Percentiles rank a stretch among this genome's conserved stretches.
phyloP scores from a whole-genome alignment of 2,329 filamentous ascomycete genomes.

The Phialophora tarda region DNA sequence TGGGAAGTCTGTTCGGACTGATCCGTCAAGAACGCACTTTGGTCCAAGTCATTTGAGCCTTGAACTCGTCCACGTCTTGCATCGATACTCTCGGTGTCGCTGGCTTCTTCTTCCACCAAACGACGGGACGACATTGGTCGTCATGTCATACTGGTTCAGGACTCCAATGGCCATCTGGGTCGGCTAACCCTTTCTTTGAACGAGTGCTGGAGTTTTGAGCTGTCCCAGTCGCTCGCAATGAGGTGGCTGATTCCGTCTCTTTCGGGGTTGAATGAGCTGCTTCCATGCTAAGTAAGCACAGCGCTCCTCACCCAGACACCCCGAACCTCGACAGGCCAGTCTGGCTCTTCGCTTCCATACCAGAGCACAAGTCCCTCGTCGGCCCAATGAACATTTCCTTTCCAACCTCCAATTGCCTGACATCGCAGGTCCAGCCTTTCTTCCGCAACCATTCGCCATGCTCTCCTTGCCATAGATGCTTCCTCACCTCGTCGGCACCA shows the following conservation, averaged over 20 bases:
- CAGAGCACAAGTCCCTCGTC: constrained; percentile 23
- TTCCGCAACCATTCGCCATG: constrained; percentile 32
- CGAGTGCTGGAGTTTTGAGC: too few relatives aligned
- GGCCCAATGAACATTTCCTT: constrained; percentile 33
- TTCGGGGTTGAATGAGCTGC: not conserved
- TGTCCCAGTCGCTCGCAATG: too few relatives aligned
- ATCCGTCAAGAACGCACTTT: too few relatives aligned
- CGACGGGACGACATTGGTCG: not conserved
- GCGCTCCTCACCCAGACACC: not conserved
- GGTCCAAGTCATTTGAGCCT: too few relatives aligned
- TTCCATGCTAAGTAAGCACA: not conserved
- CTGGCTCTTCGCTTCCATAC: constrained; percentile 31
- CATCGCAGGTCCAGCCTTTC: constrained; percentile 38
- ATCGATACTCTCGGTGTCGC: not conserved
- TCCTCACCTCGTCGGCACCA: constrained; percentile 45
- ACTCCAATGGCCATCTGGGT: not conserved
- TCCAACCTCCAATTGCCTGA: constrained; percentile 35
- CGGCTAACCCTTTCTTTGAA: too few relatives aligned
- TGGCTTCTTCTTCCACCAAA: not conserved
- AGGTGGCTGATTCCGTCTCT: too few relatives aligned
- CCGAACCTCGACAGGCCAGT: constrained; percentile 27
- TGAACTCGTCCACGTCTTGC: too few relatives aligned
- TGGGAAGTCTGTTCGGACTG: too few relatives aligned
- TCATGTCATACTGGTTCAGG: not conserved
- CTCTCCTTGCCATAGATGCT: constrained; percentile 43